Base-by-base conservation (phyloP, 164 flowering plant genomes). In the Cinnamomum micranthum region DNA sequence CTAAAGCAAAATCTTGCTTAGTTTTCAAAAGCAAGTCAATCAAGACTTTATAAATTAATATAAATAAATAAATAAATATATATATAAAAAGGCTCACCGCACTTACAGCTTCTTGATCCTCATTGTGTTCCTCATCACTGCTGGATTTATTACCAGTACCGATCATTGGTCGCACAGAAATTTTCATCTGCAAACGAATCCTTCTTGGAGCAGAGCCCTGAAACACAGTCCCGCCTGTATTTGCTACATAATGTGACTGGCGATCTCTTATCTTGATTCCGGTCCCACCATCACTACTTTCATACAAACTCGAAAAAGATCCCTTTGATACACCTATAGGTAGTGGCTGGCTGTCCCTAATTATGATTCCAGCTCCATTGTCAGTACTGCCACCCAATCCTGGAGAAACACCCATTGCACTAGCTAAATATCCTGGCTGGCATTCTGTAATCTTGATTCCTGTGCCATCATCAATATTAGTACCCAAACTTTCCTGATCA, bases 141-240 rank as follows among this genome's bases (percentile, higher is more conserved):
- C 58, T 78, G 24, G 72, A 25, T 23, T 69, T 70, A 22, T 68
- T 70, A 63, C 71, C 71, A 28, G 41, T 62, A 65, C 78, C 72
- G 1, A 64, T 47, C 24, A 41, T 55, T 22, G 73, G 65, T n/a
- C 71, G 65, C 10, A 77, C 78, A 50, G 81, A 73, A 50, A 78
- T 65, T 51, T 75, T 75, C 71, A 1, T 59, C 76, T 87, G 89
- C 41, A 88, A 67, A 2, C 85, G 87, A 13, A 88, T 65, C 82
- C 95, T 86, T 82, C 89, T 84, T 4, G 77, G 78, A 17, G 92
- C 92, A 67, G 66, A 71, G 47, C 95, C 91, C 60, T 88, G 93
- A 1, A 1, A 19, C 50, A 51, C 4, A n/a, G 5, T 3, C 47
- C 47, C 14, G 20, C 6, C 22, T 50, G 51, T 23, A 22, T 58